Evolutionary conservation across 1,284 basidiomycete genomes (phyloP).

Genomic region (Tilletia indica): DNA sequence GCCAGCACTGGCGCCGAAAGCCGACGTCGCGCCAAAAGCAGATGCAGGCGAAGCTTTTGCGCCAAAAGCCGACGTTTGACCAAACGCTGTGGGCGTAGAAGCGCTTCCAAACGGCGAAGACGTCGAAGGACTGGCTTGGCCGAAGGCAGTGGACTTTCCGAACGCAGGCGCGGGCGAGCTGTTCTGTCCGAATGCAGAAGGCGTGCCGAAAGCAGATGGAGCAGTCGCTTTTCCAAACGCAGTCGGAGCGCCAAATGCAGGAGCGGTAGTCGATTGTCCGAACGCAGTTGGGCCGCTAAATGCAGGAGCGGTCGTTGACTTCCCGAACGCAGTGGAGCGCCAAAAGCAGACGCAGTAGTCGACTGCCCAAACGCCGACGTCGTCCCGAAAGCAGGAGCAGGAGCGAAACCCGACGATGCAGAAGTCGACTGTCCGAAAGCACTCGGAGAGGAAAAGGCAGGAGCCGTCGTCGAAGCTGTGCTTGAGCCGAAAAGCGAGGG

Average conservation of each 20-base stretch:
- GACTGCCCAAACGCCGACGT: background rate
- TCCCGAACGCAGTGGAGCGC: conserved; percentile 54
- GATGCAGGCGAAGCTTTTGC: background rate
- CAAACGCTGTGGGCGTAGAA: too few species aligned
- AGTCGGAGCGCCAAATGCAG: conserved; percentile 30
- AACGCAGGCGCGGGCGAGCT: background rate
- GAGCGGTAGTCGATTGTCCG: background rate
- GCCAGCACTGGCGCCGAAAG: too few species aligned
- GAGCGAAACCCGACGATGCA: background rate
- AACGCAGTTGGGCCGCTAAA: conserved; percentile 40
- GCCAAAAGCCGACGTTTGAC: too few species aligned
- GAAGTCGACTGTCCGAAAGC: conserved; percentile 15
- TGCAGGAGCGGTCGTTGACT: conserved; percentile 42
- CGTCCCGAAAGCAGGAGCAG: background rate
- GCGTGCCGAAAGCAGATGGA: background rate
- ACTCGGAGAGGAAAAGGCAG: conserved; percentile 12
- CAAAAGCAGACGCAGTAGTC: background rate
- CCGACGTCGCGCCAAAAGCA: too few species aligned
- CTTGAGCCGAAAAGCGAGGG: too few species aligned
- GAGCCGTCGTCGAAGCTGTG: background rate
- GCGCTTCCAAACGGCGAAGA: too few species aligned
- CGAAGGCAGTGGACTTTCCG: background rate
- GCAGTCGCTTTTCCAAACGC: conserved; percentile 55
- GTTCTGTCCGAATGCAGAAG: background rate
- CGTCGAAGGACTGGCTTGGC: background rate